Conservation (phyloP, 208 protist genomes). For the Trypanosoma rangeli region DNA sequence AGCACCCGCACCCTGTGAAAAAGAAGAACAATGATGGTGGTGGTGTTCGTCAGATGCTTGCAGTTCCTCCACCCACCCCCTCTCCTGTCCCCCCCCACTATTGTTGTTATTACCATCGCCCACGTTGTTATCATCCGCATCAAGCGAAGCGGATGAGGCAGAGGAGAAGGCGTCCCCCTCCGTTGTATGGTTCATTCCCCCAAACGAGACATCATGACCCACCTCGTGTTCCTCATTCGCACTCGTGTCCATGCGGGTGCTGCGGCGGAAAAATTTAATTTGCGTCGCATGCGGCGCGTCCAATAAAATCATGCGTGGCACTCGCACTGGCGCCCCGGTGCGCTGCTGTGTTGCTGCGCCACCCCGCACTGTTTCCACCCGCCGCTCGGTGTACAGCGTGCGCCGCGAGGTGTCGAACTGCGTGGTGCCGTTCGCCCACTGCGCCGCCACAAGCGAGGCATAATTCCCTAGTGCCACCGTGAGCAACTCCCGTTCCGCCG, state of each 20-base stretch:
- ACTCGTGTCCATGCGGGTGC: slow-evolving; percentile 22
- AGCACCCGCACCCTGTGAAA: background rate
- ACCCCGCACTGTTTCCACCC: slow-evolving; percentile 30
- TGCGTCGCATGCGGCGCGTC: slow-evolving; percentile 69
- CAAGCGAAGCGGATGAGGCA: too few relatives aligned
- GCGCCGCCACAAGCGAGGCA: slow-evolving; percentile 76
- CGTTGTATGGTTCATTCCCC: background rate
- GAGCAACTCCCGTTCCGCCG: slow-evolving; percentile 63
- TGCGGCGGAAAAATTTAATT: slow-evolving; percentile 2
- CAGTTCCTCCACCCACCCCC: background rate
- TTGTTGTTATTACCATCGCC: slow-evolving; percentile 8
- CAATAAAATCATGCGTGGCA: slow-evolving; percentile 70
- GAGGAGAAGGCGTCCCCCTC: background rate
- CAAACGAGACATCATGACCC: background rate
- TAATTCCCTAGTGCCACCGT: slow-evolving; percentile 87
- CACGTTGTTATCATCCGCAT: too few relatives aligned
- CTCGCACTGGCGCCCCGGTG: slow-evolving; percentile 25
- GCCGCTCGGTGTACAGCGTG: slow-evolving; percentile 71
- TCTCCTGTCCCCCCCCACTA: too few relatives aligned
- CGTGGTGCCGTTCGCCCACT: slow-evolving; percentile 86
- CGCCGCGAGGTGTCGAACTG: slow-evolving; percentile 57
- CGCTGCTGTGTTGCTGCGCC: slow-evolving; percentile 8
- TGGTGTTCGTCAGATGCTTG: background rate
- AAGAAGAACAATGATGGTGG: background rate
- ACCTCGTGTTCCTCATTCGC: slow-evolving; percentile 20